phyloP scores from a whole-genome alignment of 78 protist species.

The Speleostelium caveatum region DNA sequence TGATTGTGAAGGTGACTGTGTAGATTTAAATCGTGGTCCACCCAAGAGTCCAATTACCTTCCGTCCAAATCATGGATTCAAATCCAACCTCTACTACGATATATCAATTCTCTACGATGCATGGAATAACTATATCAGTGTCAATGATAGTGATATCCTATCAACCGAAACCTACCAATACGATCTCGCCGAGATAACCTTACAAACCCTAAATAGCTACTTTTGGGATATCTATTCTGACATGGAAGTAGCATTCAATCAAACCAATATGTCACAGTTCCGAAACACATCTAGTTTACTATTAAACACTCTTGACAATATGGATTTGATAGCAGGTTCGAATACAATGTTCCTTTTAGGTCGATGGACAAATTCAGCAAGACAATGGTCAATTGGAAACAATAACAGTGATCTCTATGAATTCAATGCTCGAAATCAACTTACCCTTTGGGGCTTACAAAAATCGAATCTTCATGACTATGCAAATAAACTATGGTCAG shows the following conservation, averaged over 20 bases:
- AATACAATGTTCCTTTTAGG: constrained; percentile 15
- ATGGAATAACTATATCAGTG: constrained; percentile 4
- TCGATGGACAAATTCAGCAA: constrained; percentile 35
- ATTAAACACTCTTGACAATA: neutral
- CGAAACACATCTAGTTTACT: neutral
- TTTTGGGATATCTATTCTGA: neutral
- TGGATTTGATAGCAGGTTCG: constrained; percentile 31
- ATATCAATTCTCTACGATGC: neutral
- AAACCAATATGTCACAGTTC: neutral
- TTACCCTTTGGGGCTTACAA: constrained; percentile 77
- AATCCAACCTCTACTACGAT: constrained; percentile 9
- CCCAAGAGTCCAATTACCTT: neutral
- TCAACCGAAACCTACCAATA: constrained; percentile 14
- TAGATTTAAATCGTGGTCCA: constrained; percentile 9
- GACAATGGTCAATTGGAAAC: constrained; percentile 17
- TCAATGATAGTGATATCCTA: constrained; percentile 5
- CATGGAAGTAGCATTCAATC: neutral
- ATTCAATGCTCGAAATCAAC: constrained; percentile 80
- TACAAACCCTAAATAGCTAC: constrained; percentile 31
- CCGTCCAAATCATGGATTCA: constrained; percentile 13
- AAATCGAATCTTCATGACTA: constrained; percentile 59
- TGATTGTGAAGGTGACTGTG: neutral
- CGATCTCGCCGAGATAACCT: constrained; percentile 41
- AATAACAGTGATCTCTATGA: constrained; percentile 24
- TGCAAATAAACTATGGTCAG: constrained; percentile 78